These are phyloP conservation scores for Solanum stenotomum DNA, from an alignment of 257 asterid genomes.

Conservation along the genomic window DNA sequence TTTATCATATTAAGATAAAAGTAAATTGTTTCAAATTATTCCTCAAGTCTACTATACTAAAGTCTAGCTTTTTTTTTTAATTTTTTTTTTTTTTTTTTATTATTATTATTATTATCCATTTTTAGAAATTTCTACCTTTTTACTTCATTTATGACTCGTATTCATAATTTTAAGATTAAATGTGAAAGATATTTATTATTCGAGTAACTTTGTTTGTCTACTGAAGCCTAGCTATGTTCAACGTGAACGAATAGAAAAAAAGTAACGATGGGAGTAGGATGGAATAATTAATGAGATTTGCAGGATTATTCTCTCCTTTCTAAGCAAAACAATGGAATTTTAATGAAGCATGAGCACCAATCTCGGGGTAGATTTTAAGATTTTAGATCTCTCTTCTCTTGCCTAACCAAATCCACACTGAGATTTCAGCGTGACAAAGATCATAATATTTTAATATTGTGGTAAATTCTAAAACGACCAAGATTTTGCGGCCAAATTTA, in stretches of 20 bases:
- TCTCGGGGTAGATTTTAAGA: slow-evolving; percentile 14
- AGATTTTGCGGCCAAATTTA: not conserved
- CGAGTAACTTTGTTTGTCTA: too few species aligned
- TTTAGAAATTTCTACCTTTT: too few species aligned
- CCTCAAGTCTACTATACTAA: not conserved
- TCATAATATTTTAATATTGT: not conserved
- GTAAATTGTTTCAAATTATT: not conserved
- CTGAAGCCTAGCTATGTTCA: too few species aligned
- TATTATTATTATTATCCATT: too few species aligned
- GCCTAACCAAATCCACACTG: slow-evolving; percentile 19
- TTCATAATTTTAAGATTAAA: too few species aligned
- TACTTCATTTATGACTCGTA: not conserved
- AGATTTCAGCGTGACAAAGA: slow-evolving; percentile 39
- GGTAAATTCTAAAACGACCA: not conserved
- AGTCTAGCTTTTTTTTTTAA: not conserved
- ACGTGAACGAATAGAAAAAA: not conserved
- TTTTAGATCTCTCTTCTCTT: not conserved
- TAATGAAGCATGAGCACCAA: slow-evolving; percentile 28
- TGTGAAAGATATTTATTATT: too few species aligned
- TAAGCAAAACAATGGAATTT: not conserved
- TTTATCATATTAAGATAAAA: not conserved
- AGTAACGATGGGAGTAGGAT: not conserved
- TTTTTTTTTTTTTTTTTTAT: too few species aligned
- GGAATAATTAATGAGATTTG: slow-evolving; percentile 16
- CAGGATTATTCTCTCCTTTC: not conserved